phyloP scores from a whole-genome alignment of 2,329 filamentous ascomycete genomes.

The Orbilia brochopaga region DNA sequence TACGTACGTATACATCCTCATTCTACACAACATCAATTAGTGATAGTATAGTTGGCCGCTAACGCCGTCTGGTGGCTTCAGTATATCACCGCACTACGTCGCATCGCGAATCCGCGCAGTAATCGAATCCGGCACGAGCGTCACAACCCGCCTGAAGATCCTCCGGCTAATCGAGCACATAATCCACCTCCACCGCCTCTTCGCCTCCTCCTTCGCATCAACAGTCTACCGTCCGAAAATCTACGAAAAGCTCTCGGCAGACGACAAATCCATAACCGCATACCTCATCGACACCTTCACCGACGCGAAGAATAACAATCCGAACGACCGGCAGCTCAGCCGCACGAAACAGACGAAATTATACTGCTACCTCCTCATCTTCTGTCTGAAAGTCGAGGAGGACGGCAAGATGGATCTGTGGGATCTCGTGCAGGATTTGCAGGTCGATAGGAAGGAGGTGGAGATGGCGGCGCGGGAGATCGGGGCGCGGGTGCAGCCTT shows the following conservation, averaged over 20 bases:
- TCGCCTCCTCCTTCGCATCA: slow-evolving; percentile 21
- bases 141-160: slow-evolving; percentile 31
- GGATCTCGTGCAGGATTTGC: slow-evolving; percentile 73
- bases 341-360: slow-evolving; percentile 41
- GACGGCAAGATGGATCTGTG: slow-evolving; percentile 64
- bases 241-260: slow-evolving; percentile 22
- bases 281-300: slow-evolving; percentile 36
- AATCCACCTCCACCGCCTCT: slow-evolving; percentile 43
- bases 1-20: slow-evolving; percentile 22
- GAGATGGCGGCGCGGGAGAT: slow-evolving; percentile 74
- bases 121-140: slow-evolving; percentile 40
- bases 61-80: neutral
- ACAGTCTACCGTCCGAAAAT: slow-evolving; percentile 34
- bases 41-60: neutral
- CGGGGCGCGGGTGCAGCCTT: slow-evolving; percentile 67
- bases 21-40: neutral
- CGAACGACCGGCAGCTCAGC: slow-evolving; percentile 40
- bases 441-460: slow-evolving; percentile 73
- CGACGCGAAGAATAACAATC: slow-evolving; percentile 40
- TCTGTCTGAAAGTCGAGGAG: slow-evolving; percentile 67
- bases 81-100: slow-evolving; percentile 48
- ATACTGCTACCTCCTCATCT: slow-evolving; percentile 41
- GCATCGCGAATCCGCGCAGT: slow-evolving; percentile 34
- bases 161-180: slow-evolving; percentile 45
- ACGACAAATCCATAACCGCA: slow-evolving; percentile 42